A percentile compares a stretch with the other conserved stretches of the same genome.
Evolutionary conservation across 768 basidiomycete genomes (phyloP).

Genomic region (Russula compacta): DNA sequence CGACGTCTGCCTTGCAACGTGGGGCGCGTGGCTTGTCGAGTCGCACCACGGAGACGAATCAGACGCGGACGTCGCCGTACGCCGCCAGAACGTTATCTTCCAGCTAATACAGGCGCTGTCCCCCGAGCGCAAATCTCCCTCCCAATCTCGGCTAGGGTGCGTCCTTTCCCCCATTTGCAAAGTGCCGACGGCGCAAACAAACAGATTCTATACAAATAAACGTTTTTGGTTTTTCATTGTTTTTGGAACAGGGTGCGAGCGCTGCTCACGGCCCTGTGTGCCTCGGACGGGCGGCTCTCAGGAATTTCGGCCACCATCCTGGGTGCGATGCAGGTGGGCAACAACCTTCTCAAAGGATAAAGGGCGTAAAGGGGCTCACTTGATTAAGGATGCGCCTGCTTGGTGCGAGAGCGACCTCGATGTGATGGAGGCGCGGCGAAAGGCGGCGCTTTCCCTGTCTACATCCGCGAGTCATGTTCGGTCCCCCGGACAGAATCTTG

Average conservation of each 20-base stretch:
- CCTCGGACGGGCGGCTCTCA: slow-evolving; percentile 29
- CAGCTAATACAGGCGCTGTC: slow-evolving; percentile 40
- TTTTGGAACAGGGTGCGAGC: slow-evolving; percentile 22
- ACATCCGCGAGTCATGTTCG: neutral
- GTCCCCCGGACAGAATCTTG: neutral
- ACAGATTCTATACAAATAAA: neutral
- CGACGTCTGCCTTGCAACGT: slow-evolving; percentile 53
- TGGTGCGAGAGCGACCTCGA: slow-evolving; percentile 45
- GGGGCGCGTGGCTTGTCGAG: slow-evolving; percentile 56
- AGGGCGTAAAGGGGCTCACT: neutral
- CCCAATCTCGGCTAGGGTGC: slow-evolving; percentile 30
- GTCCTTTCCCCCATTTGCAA: slow-evolving; percentile 8
- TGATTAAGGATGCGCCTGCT: neutral
- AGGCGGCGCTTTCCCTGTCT: neutral
- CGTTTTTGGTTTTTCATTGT: neutral
- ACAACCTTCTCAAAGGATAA: neutral
- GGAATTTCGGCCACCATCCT: neutral
- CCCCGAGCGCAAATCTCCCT: slow-evolving; percentile 25
- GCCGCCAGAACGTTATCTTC: slow-evolving; percentile 39
- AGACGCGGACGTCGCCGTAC: slow-evolving; percentile 28
- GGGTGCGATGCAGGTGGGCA: slow-evolving; percentile 1
- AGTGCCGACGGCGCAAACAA: neutral
- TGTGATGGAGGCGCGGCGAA: slow-evolving; percentile 35
- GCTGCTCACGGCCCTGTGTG: slow-evolving; percentile 36
- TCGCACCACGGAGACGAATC: slow-evolving; percentile 30